These are phyloP conservation scores for Plantago coronopus DNA, from an alignment of 305 asterid genomes.

Conservation along the genomic window DNA sequence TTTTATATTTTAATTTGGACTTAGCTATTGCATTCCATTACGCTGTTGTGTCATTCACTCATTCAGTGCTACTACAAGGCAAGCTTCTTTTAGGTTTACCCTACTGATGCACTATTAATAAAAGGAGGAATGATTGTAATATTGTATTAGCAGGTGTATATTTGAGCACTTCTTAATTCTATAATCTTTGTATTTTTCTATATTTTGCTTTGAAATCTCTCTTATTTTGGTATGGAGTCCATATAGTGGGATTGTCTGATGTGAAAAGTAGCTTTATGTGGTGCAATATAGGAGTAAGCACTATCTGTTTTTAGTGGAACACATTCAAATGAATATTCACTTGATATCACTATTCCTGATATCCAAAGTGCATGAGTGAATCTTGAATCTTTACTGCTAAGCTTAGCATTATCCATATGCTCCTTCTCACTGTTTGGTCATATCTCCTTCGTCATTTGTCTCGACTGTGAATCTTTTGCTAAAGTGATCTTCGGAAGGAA, in stretches of 20 bases:
- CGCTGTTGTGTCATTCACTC: not conserved
- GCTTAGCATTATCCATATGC: not conserved
- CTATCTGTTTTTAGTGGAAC: too few relatives aligned
- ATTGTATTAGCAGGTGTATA: not conserved
- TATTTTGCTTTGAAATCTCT: not conserved
- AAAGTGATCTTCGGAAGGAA: not conserved
- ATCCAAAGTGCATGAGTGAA: too few relatives aligned
- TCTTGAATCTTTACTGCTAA: not conserved
- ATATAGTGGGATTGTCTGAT: too few relatives aligned
- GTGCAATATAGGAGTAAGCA: too few relatives aligned
- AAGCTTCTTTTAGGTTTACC: not conserved
- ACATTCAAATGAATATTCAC: too few relatives aligned
- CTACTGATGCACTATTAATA: not conserved
- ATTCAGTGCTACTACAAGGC: not conserved
- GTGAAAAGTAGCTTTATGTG: too few relatives aligned
- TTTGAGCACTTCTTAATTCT: slow-evolving; percentile 1
- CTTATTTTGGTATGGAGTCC: too few relatives aligned
- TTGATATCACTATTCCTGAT: too few relatives aligned
- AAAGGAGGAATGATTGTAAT: not conserved
- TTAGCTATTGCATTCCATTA: not conserved
- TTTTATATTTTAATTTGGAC: not conserved
- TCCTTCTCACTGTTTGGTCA: not conserved
- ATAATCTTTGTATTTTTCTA: not conserved
- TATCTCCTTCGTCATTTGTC: not conserved
- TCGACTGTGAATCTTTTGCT: not conserved